Evolutionary conservation across 352 stramenopile species (phyloP).

Genomic region (Globisporangium sylvaticum): DNA sequence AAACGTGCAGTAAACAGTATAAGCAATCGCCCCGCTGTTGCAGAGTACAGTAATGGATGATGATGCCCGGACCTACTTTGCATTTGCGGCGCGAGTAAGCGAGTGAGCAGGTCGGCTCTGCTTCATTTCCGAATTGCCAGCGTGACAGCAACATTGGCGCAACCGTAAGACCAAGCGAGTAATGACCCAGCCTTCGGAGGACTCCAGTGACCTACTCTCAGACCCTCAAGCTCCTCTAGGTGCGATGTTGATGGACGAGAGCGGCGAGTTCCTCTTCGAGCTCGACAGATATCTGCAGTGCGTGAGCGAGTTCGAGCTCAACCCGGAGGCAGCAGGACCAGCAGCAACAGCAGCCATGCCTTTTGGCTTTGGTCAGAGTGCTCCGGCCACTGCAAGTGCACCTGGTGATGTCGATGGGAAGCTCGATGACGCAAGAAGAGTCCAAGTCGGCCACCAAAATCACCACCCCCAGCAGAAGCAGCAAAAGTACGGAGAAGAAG

Average conservation of each 20-base stretch:
- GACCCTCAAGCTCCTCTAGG: background rate
- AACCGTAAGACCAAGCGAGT: too few species aligned
- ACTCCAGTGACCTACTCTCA: background rate
- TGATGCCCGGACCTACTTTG: background rate
- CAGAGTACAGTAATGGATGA: background rate
- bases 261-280: constrained; percentile 29
- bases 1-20: background rate
- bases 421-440: background rate
- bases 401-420: background rate
- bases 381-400: background rate
- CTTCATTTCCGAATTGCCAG: too few species aligned
- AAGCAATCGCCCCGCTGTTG: background rate
- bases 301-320: constrained; percentile 12
- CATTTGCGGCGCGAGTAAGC: background rate
- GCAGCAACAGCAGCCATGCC: constrained; percentile 27
- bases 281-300: constrained; percentile 46
- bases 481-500: background rate
- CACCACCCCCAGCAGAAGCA: background rate
- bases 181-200: background rate
- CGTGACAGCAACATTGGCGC: too few species aligned
- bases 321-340: constrained; percentile 11
- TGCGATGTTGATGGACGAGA: background rate
- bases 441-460: background rate
- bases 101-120: background rate
- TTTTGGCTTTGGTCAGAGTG: constrained; percentile 21